A percentile compares a stretch with the other conserved stretches of the same genome.
Evolutionary conservation across 129 eudicot species (phyloP).

Genomic region (carrot (Daucus carota)): DNA sequence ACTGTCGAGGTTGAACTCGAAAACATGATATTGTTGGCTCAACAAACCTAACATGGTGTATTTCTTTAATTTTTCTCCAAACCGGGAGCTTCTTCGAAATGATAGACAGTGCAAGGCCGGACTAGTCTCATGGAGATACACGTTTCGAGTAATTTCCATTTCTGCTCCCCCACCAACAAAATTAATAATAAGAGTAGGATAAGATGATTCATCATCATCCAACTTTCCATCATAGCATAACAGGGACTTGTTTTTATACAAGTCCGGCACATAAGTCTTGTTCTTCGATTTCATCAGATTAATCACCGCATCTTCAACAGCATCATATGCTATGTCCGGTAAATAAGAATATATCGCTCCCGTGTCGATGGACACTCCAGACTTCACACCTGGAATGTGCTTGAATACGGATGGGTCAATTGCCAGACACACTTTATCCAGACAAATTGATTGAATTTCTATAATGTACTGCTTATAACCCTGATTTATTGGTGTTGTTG

Average conservation of each 20-base stretch:
- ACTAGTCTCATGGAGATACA: too few species aligned
- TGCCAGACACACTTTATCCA: not conserved
- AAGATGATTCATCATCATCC: not conserved
- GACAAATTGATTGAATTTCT: not conserved
- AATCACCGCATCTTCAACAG: not conserved
- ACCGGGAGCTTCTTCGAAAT: too few species aligned
- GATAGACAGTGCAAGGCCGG: too few species aligned
- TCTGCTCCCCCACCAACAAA: not conserved
- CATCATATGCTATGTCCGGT: not conserved
- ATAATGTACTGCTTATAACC: not conserved
- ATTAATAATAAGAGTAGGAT: not conserved
- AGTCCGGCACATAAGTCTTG: not conserved
- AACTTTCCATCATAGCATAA: not conserved
- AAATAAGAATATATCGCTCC: not conserved
- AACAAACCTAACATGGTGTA: too few species aligned
- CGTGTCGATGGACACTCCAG: not conserved
- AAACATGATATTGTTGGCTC: too few species aligned
- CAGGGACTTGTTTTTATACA: too few species aligned
- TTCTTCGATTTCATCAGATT: not conserved
- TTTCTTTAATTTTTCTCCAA: too few species aligned
- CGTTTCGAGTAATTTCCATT: too few species aligned
- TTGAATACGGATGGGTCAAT: not conserved
- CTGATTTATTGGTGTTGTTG: not conserved
- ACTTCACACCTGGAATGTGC: not conserved
- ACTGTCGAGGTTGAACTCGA: too few species aligned